Evolutionary conservation across 306 rosid species (phyloP).

Genomic region (Sicyos edulis): DNA sequence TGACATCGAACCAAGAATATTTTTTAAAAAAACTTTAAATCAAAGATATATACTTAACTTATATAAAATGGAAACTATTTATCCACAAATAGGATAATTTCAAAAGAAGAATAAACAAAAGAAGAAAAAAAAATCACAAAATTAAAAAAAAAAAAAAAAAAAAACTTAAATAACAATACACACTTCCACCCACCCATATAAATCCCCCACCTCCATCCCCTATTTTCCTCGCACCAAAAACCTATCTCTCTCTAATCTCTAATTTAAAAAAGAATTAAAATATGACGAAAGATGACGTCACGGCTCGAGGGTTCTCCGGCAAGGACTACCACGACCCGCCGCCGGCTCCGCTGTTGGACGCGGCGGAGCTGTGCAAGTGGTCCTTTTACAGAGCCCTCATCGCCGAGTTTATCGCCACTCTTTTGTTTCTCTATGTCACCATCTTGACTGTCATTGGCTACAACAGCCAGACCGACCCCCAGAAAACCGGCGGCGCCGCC

Average conservation of each 20-base stretch:
- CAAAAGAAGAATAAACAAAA: background rate
- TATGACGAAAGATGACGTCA: conserved; percentile 47
- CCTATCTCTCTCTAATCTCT: background rate
- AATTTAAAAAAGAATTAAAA: no score
- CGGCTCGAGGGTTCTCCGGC: conserved; percentile 45
- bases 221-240: background rate
- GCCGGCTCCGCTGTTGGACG: conserved; percentile 49
- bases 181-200: conserved; percentile 4
- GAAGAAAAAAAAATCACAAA: background rate
- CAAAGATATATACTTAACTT: background rate
- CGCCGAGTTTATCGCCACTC: conserved; percentile 61
- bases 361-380: conserved; percentile 52
- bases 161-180: conserved; percentile 7
- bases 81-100: background rate
- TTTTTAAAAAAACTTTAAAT: no score
- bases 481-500: conserved; percentile 1
- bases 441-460: conserved; percentile 54
- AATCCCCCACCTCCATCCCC: conserved; percentile 1
- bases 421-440: conserved; percentile 56
- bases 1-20: no score
- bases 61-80: background rate
- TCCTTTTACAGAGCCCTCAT: conserved; percentile 64
- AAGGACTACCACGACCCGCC: conserved; percentile 79
- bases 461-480: conserved; percentile 38
- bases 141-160: background rate